A percentile compares a stretch with the other conserved stretches of the same genome.
Conservation (phyloP, 148 eudicot species). For the Camellia sinensis region DNA sequence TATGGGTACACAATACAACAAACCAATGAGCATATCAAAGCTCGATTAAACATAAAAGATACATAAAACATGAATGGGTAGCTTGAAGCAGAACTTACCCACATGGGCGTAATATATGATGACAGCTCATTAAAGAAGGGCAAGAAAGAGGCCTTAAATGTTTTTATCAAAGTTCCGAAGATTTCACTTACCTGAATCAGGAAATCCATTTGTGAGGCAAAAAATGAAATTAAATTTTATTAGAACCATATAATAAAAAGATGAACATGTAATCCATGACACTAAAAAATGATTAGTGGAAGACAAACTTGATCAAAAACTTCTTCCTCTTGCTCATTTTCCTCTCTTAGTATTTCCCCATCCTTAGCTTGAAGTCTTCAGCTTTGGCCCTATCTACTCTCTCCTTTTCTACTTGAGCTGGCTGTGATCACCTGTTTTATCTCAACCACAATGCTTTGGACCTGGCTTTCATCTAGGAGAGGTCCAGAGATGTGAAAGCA, state of each 20-base stretch:
- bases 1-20: neutral
- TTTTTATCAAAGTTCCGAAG: conserved; percentile 87
- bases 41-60: neutral
- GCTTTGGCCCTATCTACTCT: conserved; percentile 92
- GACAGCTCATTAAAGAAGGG: conserved; percentile 91
- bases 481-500: conserved; percentile 65
- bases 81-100: conserved; percentile 52
- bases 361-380: conserved; percentile 99
- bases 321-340: conserved; percentile 96
- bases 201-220: conserved; percentile 12
- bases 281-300: neutral
- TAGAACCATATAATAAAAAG: neutral
- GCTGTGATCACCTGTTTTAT: conserved; percentile 91
- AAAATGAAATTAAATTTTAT: neutral
- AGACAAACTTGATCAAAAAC: conserved; percentile 81
- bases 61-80: neutral
- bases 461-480: conserved; percentile 83
- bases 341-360: conserved; percentile 82
- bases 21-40: neutral
- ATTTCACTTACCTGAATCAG: conserved; percentile 75
- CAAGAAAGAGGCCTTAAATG: conserved; percentile 84
- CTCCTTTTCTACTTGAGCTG: conserved; percentile 83
- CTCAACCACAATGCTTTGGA: conserved; percentile 83
- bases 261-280: neutral
- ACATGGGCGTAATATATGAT: conserved; percentile 89